phyloP scores from a whole-genome alignment of 306 rosid species.

The Echinosophora koreensis region DNA sequence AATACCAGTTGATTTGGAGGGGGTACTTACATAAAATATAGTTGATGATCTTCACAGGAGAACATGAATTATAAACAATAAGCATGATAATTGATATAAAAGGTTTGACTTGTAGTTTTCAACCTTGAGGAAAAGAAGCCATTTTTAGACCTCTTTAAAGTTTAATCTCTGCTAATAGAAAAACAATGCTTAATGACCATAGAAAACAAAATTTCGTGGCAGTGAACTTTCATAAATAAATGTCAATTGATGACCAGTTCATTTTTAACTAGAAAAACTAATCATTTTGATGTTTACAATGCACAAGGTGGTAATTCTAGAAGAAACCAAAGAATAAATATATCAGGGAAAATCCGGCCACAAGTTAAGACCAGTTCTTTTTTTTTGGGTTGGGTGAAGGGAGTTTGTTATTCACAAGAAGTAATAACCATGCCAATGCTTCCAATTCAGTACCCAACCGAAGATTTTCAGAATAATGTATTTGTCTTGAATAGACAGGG shows the following conservation, averaged over 20 bases:
- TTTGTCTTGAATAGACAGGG: too few species aligned
- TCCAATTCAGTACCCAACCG: too few species aligned
- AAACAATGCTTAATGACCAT: neutral
- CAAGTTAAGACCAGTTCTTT: too few species aligned
- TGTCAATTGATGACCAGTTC: neutral
- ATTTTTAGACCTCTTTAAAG: neutral
- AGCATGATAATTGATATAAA: too few species aligned
- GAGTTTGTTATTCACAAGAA: too few species aligned
- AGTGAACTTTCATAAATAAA: neutral
- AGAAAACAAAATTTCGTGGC: neutral
- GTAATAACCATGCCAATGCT: too few species aligned
- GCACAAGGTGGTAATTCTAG: neutral
- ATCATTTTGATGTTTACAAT: neutral
- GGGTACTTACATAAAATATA: neutral
- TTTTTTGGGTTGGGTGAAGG: too few species aligned
- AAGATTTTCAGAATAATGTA: too few species aligned
- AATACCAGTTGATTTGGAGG: neutral
- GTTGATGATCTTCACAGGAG: neutral
- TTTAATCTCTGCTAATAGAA: neutral
- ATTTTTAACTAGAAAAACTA: neutral
- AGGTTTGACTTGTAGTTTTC: neutral
- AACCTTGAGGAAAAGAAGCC: neutral
- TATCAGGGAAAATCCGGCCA: too few species aligned
- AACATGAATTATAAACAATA: neutral
- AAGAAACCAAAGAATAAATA: neutral